Evolutionary conservation across 2,329 filamentous ascomycete genomes (phyloP), one percentile per base, ranked within the genome.

Genomic region (Nectriaceae sp.): DNA sequence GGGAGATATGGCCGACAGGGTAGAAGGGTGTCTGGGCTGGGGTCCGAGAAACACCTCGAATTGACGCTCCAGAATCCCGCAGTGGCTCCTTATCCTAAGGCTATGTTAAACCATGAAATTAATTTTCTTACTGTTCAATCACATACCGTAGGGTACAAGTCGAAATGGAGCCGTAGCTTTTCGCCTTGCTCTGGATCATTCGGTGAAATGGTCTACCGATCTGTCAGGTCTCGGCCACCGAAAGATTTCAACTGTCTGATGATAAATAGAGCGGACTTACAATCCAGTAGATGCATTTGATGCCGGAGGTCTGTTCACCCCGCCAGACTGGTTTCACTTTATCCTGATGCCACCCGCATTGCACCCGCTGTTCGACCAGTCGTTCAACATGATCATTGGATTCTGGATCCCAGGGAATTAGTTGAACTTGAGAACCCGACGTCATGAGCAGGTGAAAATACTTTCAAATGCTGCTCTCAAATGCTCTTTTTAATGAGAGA

Each of bases 221-320:
- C 8, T 10, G 33, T 36, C n/a, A 19, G 16, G n/a, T 36, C 5
- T 8, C 33, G n/a, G 8, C 33, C 8, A 36, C 33, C 33, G 8
- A 13, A 29, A 6, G 6, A 13, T 10, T 36, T n/a, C 33, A 36
- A 15, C 8, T 36, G 33, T 10, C 13, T n/a, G n/a, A n/a, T n/a
- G n/a, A n/a, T n/a, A n/a, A n/a, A n/a, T n/a, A n/a, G n/a, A n/a
- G n/a, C n/a, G 13, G 3, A 45, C 54, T 29, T 22, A 60, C 60
- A 11, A 63, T 63, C 60, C 60, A 63, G n/a, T 54, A 63, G 2
- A 63, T 53, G 3, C 56, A 63, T 16, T 63, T 63, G 2, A 20
- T 33, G 1, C 60, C 60, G 3, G 21, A 31, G 2, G 21, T 41
- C 15, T 63, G 60, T 15, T 53, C 52, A 4, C 39, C 18, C 15